Percentiles rank a stretch among this genome's conserved stretches.
Evolutionary conservation across 257 asterid species (phyloP).

Genomic region (Solanum ossicruentum): DNA sequence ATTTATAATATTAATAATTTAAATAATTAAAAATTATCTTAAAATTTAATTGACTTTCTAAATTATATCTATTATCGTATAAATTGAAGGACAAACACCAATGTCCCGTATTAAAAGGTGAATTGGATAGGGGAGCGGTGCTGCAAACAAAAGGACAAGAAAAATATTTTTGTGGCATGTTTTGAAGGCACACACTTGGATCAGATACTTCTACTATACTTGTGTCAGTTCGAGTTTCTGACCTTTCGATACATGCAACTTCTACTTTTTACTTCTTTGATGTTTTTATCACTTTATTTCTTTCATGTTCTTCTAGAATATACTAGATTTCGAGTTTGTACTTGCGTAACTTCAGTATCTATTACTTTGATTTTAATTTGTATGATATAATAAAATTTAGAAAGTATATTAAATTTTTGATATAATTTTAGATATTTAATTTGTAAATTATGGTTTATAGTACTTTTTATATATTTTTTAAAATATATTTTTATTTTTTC

Average conservation of each 20-base stretch:
- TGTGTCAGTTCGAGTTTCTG: not conserved
- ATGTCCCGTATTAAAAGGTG: not conserved
- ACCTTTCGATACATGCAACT: no score
- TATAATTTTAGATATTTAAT: no score
- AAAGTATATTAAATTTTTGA: no score
- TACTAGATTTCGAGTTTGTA: no score
- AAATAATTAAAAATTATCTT: not conserved
- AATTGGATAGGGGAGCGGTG: not conserved
- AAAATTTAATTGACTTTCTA: not conserved
- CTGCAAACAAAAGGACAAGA: slow-evolving; percentile 12
- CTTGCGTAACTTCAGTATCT: no score
- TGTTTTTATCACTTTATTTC: not conserved
- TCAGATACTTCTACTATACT: not conserved
- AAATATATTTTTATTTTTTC: no score
- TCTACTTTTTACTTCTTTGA: not conserved
- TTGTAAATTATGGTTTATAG: no score
- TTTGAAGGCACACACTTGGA: slow-evolving; percentile 9
- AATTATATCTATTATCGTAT: no score
- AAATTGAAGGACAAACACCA: not conserved
- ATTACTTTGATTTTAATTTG: no score
- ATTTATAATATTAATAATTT: no score
- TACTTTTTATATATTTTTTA: no score
- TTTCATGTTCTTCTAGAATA: not conserved
- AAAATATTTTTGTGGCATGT: slow-evolving; percentile 4
- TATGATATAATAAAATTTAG: no score